Conservation (phyloP, 2,329 filamentous ascomycete genomes). For the Colletotrichum eleusines region DNA sequence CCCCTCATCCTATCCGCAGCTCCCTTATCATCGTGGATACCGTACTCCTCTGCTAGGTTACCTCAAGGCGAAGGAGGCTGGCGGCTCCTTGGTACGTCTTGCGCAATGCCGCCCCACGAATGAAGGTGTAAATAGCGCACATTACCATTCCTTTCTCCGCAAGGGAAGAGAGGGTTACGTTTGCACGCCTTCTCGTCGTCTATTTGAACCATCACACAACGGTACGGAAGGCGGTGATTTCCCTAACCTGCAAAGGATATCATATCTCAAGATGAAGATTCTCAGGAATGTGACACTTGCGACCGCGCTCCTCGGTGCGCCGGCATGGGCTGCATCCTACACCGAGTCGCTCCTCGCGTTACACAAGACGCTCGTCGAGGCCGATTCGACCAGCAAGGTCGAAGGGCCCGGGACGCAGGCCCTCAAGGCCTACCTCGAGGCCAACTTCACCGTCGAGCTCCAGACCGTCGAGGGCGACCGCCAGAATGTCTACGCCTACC, state of each 20-base stretch:
- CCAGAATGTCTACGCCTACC: slow-evolving; percentile 84
- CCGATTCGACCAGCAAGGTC: slow-evolving; percentile 76
- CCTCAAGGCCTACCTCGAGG: slow-evolving; percentile 73
- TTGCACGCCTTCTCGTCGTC: not conserved
- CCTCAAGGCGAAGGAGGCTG: not conserved
- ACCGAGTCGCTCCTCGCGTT: slow-evolving; percentile 73
- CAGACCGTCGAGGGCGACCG: slow-evolving; percentile 54
- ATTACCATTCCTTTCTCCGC: not conserved
- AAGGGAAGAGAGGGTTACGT: not conserved
- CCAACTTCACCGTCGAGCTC: slow-evolving; percentile 57
- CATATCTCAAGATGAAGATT: no score
- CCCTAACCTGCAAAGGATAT: no score
- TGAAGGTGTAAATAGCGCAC: slow-evolving; percentile 3
- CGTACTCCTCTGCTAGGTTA: no score
- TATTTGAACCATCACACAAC: not conserved
- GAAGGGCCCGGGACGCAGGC: slow-evolving; percentile 77
- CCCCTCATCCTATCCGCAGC: not conserved
- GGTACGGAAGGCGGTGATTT: accelerated
- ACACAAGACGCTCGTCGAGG: slow-evolving; percentile 79
- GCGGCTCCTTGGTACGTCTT: not conserved
- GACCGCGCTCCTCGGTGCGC: not conserved
- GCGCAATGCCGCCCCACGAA: slow-evolving; percentile 6
- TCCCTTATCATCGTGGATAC: slow-evolving; percentile 10
- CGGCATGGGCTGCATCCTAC: slow-evolving; percentile 49
- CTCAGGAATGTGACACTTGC: not conserved